A percentile compares a stretch with the other conserved stretches of the same genome.
These are phyloP conservation scores for Yarrowia alimentaria DNA, from an alignment of 805 yeast genomes.

Conservation along the genomic window DNA sequence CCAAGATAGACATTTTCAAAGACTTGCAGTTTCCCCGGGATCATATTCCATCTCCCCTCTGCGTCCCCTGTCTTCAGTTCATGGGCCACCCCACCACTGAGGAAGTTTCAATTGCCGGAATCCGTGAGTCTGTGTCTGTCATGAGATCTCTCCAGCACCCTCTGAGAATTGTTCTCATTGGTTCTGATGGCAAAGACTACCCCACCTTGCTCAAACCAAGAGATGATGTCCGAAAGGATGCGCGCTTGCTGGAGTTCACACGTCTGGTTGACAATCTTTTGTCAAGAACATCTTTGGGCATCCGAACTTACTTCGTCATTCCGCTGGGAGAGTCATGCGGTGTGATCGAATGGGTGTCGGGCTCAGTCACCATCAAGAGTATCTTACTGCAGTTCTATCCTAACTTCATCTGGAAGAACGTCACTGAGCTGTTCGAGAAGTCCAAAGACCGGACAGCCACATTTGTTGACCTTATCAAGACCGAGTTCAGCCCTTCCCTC, in stretches of 20 bases:
- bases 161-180: constrained; percentile 67
- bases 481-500: constrained; percentile 57
- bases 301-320: constrained; percentile 81
- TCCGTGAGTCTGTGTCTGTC: constrained; percentile 67
- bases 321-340: constrained; percentile 87
- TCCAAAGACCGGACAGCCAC: too few species aligned
- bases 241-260: constrained; percentile 89
- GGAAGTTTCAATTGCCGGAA: constrained; percentile 54
- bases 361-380: constrained; percentile 68
- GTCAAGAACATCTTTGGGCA: constrained; percentile 59
- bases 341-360: constrained; percentile 83
- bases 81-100: constrained; percentile 30
- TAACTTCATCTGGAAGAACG: constrained; percentile 32
- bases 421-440: constrained; percentile 29
- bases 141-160: constrained; percentile 87
- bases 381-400: constrained; percentile 50
- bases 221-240: constrained; percentile 94
- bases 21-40: constrained; percentile 20
- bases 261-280: constrained; percentile 78
- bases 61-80: constrained; percentile 34
- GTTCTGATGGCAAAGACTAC: constrained; percentile 74
- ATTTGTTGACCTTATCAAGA: too few species aligned
- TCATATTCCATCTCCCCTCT: constrained; percentile 29
- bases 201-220: constrained; percentile 76
- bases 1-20: not conserved